Base-by-base conservation (phyloP, 495 filamentous ascomycete species). In the Amphirosellinia nigrospora region DNA sequence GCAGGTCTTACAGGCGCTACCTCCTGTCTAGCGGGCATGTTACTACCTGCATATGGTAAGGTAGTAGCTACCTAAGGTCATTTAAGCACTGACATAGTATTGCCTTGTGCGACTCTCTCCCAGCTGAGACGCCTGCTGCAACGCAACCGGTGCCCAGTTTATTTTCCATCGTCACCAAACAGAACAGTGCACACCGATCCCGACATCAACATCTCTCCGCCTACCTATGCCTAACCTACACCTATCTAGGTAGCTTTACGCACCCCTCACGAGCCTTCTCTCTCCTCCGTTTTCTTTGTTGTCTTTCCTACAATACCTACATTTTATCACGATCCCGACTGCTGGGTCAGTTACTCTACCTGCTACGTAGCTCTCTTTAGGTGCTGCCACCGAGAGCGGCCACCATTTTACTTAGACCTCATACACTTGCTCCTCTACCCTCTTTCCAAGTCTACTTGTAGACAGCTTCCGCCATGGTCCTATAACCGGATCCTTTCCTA, bases 391-490 rank as follows among this genome's bases (percentile, higher is more conserved):
- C 34, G 34, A 61, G 34, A 23, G 28, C 13, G 23, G 30, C 23
- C 11, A 53, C 48, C n/a, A 15, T 28, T 28, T 21, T 28, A 9
- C 15, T 21, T 52, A 19, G 15, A 6, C 32, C 39, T 48, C 28
- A 7, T 60, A 23, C 39, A 48, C n/a, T 66, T 21, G 1, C 9
- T 69, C 19, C 46, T 32, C 58, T 38, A 15, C 39, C 41, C 30
- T 38, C 55, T 61, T 38, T 34, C 50, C 36, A 2, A 28, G 16
- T 36, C 26, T 19, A 43, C 43, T 0, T 19, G 19, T 69, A 50
- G 11, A 10, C 28, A 41, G 34, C 46, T 26, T 46, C 45, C 59
- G 69, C 67, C 68, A 78, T 78, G 76, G 43, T 72, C 69, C 62
- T 64, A 46, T 66, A 55, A 71, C 63, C 38, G 68, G 71, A 36